Evolutionary conservation across 2,329 filamentous ascomycete species (phyloP).

Genomic region (Microdochium bolleyi): DNA sequence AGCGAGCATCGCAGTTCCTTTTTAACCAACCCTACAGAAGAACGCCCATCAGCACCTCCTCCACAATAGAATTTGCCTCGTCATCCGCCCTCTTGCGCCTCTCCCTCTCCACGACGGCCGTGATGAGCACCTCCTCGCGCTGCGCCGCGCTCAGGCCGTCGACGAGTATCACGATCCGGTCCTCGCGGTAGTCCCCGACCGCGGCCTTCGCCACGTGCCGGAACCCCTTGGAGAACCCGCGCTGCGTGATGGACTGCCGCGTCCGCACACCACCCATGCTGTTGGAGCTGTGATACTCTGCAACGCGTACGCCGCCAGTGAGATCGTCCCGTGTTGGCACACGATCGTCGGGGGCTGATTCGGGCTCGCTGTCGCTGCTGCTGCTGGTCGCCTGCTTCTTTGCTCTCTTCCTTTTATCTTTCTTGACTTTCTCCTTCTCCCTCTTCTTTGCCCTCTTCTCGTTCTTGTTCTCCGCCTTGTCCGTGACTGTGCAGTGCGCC

Average conservation of each 20-base stretch:
- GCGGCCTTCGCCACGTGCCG: neutral
- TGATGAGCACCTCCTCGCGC: neutral
- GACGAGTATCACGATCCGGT: neutral
- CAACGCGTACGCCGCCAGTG: neutral
- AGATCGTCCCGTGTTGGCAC: neutral
- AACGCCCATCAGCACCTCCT: neutral
- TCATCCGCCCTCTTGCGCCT: neutral
- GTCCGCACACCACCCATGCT: neutral
- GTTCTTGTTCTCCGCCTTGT: neutral
- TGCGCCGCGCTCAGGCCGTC: neutral
- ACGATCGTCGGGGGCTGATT: neutral
- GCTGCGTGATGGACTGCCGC: neutral
- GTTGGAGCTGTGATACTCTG: neutral
- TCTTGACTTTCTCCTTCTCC: neutral
- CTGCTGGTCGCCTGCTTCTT: neutral
- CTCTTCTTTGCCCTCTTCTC: neutral
- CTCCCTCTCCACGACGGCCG: neutral
- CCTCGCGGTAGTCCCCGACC: neutral
- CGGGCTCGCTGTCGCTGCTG: neutral
- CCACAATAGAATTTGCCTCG: neutral
- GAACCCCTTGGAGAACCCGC: neutral
- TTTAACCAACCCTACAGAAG: too few species aligned
- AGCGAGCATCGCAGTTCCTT: too few species aligned
- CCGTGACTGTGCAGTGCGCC: neutral
- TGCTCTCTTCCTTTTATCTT: neutral